Evolutionary conservation across 164 flowering plant species (phyloP), one percentile per base, ranked within the genome.

Genomic region (Umbilicus rupestris): DNA sequence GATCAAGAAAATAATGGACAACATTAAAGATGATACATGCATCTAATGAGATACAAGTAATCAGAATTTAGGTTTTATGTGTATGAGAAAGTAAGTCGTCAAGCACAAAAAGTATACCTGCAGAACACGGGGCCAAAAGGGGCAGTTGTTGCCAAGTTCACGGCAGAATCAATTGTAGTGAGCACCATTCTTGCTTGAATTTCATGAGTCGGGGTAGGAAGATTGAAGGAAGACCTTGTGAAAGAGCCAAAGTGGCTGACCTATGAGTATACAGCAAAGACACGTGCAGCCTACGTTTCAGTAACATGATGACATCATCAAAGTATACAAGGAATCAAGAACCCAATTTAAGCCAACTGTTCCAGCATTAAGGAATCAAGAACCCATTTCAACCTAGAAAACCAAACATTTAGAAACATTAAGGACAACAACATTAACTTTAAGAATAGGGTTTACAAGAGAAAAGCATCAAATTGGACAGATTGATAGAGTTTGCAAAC

Each of bases 101-200:
- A 66, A 6, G 16, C 24, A 5, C 35, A 57, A 17, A 29, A 42
- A 31, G 26, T 59, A 47, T 77, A 91, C 99, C 96, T 94, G 99
- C 76, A 94, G 59, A 71, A 91, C 62, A 88, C 93, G 60, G 97
- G 99, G 16, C 99, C 97, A 74, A 26, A 55, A 3, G 99, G 95
- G 71, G 88, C 75, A 67, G 79, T 73, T 22, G 83, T 86, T 71
- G 96, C 88, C 71, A 72, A 70, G 71, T 84, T 69, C 19, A 89
- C 88, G 67, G 96, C 99, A 75, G 96, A 87, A 74, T 89, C 99
- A 65, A 94, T 49, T 3, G 97, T 83, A 22, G 97, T 94, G 63
- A 94, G 95, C 30, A 89, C 87, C 87, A 88, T 82, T 69, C 89
- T 72, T 42, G 89, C 93, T 63, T 88, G 86, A 74, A 94, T 75